These are phyloP conservation scores for Paxillus ammoniavirescens DNA, from an alignment of 768 basidiomycete genomes.

Conservation along the genomic window DNA sequence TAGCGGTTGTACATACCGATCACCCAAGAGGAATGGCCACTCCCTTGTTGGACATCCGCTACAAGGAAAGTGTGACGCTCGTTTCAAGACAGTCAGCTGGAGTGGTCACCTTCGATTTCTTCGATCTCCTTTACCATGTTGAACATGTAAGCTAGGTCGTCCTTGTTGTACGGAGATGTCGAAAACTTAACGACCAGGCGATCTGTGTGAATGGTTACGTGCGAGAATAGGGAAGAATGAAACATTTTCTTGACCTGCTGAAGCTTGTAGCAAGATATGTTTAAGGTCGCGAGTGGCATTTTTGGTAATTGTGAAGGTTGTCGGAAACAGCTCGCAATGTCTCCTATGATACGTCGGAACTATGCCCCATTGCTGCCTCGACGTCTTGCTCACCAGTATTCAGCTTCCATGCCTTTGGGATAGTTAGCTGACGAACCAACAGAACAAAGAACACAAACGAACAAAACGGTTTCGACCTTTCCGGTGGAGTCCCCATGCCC, in stretches of 20 bases:
- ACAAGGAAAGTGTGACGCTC: background rate
- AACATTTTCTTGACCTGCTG: conserved; percentile 21
- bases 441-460: conserved; percentile 3
- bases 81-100: background rate
- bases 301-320: conserved; percentile 18
- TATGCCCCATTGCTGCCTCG: background rate
- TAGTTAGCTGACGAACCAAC: background rate
- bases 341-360: conserved; percentile 13
- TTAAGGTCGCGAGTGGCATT: conserved; percentile 18
- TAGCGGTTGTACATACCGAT: conserved; percentile 15
- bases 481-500: conserved; percentile 2
- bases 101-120: conserved; percentile 16
- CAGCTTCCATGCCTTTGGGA: conserved; percentile 23
- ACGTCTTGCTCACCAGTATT: conserved; percentile 25
- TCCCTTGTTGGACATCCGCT: conserved; percentile 11
- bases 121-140: conserved; percentile 23
- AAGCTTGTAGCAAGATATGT: conserved; percentile 24
- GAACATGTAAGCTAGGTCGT: conserved; percentile 25
- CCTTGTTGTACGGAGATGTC: conserved; percentile 27
- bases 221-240: background rate
- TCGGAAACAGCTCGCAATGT: conserved; percentile 32
- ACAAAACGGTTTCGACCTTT: conserved; percentile 22
- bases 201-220: conserved; percentile 12
- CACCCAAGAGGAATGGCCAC: conserved; percentile 22
- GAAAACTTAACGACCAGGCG: conserved; percentile 32